These are phyloP conservation scores for Magnaporthiopsis rhizophila DNA, from an alignment of 2,329 filamentous ascomycete species.

Conservation along the genomic window DNA sequence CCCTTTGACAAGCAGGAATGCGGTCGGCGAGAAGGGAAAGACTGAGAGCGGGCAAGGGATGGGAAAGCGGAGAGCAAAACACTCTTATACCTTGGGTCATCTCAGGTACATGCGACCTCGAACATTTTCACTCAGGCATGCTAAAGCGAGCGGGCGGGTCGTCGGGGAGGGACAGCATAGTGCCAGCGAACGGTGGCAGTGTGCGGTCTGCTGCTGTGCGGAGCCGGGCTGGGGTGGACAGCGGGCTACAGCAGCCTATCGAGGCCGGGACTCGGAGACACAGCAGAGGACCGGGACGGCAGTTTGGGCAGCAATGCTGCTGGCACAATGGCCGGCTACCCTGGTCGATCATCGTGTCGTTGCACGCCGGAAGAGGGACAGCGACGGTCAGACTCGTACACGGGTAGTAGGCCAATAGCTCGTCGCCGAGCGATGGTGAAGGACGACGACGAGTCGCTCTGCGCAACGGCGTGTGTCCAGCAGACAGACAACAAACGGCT, in stretches of 20 bases:
- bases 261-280: background rate
- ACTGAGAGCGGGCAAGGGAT: conserved; percentile 7
- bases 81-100: conserved; percentile 6
- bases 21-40: background rate
- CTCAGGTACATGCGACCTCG: conserved; percentile 2
- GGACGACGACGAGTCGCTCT: background rate
- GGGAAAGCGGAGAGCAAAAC: conserved; percentile 6
- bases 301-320: conserved; percentile 34
- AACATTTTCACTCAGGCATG: background rate
- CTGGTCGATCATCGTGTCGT: background rate
- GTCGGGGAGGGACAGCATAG: background rate
- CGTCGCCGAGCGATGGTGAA: background rate
- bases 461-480: background rate
- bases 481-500: background rate
- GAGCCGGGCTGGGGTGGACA: background rate
- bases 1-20: background rate
- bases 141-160: background rate
- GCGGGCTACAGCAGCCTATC: conserved; percentile 11
- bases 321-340: background rate
- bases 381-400: background rate
- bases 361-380: conserved; percentile 1
- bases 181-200: background rate
- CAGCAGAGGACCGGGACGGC: conserved; percentile 14
- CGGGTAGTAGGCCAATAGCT: background rate
- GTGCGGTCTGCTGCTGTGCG: background rate